Conservation (phyloP, 495 filamentous ascomycete genomes). For the Penicillium mononematosum region DNA sequence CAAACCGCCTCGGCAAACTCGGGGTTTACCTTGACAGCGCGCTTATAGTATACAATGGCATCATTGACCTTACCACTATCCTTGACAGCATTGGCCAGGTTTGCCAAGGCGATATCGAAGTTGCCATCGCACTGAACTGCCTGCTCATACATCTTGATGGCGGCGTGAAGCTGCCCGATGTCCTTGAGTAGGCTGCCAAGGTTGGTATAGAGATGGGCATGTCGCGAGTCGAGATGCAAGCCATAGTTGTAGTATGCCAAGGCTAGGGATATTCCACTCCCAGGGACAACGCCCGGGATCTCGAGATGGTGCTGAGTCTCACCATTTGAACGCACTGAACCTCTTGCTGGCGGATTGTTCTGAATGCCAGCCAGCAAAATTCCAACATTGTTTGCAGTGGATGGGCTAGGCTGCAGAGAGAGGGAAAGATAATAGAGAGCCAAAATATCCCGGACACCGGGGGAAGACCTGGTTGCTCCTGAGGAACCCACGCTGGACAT, state of each 20-base stretch:
- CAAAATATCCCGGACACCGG: slow-evolving; percentile 87
- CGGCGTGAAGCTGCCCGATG: slow-evolving; percentile 86
- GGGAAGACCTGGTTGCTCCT: slow-evolving; percentile 58
- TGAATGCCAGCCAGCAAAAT: slow-evolving; percentile 94
- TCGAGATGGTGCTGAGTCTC: slow-evolving; percentile 47
- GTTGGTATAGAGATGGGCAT: slow-evolving; percentile 98
- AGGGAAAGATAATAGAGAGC: slow-evolving; percentile 95
- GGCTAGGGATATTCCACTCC: slow-evolving; percentile 84
- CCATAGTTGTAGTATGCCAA: slow-evolving; percentile 96
- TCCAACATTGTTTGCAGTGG: slow-evolving; percentile 97
- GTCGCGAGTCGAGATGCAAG: slow-evolving; percentile 73
- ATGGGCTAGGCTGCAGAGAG: slow-evolving; percentile 92
- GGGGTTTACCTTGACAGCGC: slow-evolving; percentile 86
- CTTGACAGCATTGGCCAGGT: slow-evolving; percentile 97
- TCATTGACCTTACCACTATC: slow-evolving; percentile 91
- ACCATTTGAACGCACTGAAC: slow-evolving; percentile 32
- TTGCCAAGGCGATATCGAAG: slow-evolving; percentile 96
- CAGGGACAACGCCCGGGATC: slow-evolving; percentile 79
- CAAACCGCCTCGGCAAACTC: slow-evolving; percentile 98
- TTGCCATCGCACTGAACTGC: slow-evolving; percentile 86
- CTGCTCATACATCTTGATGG: slow-evolving; percentile 96
- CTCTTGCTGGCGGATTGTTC: slow-evolving; percentile 58
- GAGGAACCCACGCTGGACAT: slow-evolving; percentile 71
- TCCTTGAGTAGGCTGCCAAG: slow-evolving; percentile 94
- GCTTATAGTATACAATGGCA: slow-evolving; percentile 86